Conservation (phyloP, 345 rosid species). For the Eucalyptus albens region DNA sequence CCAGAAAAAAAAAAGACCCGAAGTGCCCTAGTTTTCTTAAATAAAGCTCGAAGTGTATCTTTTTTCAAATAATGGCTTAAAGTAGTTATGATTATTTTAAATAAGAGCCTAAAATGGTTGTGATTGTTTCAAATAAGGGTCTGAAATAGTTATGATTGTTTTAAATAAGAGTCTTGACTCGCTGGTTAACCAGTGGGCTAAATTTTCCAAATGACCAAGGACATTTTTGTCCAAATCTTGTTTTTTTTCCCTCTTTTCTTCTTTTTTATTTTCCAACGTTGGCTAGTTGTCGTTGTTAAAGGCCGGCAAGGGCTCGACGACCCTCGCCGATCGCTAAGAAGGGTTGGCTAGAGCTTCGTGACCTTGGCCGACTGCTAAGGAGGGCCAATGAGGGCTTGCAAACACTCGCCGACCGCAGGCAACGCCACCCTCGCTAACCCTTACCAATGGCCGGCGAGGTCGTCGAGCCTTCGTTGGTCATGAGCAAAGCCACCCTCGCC, state of each 20-base stretch:
- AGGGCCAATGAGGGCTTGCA: too few species aligned
- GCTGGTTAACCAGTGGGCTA: fast-evolving
- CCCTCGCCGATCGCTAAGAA: fast-evolving
- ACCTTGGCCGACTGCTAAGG: fast-evolving
- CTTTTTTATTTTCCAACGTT: fast-evolving
- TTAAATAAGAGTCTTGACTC: background rate
- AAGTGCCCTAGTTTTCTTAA: too few species aligned
- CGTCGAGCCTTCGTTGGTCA: too few species aligned
- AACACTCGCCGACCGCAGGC: fast-evolving
- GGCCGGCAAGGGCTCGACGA: fast-evolving
- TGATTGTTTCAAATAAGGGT: fast-evolving
- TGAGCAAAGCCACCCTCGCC: too few species aligned
- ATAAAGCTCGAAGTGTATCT: fast-evolving
- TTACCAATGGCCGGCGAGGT: fast-evolving
- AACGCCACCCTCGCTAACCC: fast-evolving
- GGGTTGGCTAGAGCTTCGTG: fast-evolving
- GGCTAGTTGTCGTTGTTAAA: fast-evolving
- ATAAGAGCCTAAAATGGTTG: fast-evolving
- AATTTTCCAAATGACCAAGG: background rate
- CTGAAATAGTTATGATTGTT: fast-evolving
- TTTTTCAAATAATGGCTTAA: fast-evolving
- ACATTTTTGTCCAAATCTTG: background rate
- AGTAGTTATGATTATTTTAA: fast-evolving
- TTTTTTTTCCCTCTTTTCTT: too few species aligned
- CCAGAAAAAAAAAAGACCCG: fast-evolving